Evolutionary conservation across 495 filamentous ascomycete species (phyloP), one percentile per base, ranked within the genome.

Genomic region (Penicillium subrubescens): DNA sequence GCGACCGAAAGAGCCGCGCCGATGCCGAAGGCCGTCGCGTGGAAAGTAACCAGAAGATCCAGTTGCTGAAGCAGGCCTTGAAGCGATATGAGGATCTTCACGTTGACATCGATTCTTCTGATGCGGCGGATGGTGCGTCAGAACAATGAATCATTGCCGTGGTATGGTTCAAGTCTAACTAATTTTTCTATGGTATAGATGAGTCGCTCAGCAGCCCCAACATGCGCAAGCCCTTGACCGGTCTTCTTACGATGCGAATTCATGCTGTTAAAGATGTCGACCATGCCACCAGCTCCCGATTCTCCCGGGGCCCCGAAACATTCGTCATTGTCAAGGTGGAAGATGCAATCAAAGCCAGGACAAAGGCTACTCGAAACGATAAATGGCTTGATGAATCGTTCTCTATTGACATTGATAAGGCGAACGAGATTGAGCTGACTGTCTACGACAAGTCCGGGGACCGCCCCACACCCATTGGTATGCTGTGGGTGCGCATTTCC

Each of bases 41-140:
- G 62, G 95, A 99, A 79, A 97, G 94, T 77, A 95, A 91, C 67
- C 94, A 98, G 77, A 99, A 99, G 79, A 97, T 99, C 11, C 91
- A 97, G 73, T 82, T 99, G 62, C 81, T 99, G 57, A 96, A 93
- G 77, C 94, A 97, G 79, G 93, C 95, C 43, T 82, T 98, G 67
- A 97, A 97, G 80, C 83, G 94, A 83, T 98, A 98, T 67, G 95
- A 97, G 74, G 95, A 98, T 79, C 87, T 99, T 50, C 95, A 98
- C 72, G 92, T 99, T 53, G 94, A 97, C 73, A 92, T 96, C 75
- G 95, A 99, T 67, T 83, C 83, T 31, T 75, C 85, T 19, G 95
- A 98, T 74, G 85, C 85, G 21, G 83, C 89, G 48, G 95, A 99
- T 81, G 94, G 94, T 97, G 86, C 70, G 82, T 57, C 17, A 17